Evolutionary conservation across 2,329 filamentous ascomycete species (phyloP).

Genomic region (Nothophoma quercina): DNA sequence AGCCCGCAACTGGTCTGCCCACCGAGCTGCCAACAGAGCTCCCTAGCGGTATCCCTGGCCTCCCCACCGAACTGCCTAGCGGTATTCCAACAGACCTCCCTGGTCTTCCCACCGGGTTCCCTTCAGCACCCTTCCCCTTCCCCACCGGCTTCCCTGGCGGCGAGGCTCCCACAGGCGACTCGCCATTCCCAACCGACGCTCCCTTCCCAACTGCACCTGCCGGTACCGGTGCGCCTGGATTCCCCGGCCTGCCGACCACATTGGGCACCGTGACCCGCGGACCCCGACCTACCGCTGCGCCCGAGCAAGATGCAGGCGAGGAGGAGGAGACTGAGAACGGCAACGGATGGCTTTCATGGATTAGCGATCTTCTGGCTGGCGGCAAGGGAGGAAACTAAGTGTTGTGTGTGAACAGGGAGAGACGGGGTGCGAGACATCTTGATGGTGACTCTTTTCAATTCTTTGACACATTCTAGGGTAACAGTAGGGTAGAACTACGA

Average conservation of each 20-base stretch:
- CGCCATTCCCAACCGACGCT: conserved; percentile 9
- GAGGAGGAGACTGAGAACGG: not conserved
- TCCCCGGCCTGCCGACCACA: conserved; percentile 7
- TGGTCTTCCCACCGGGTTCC: not conserved
- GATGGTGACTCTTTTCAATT: not conserved
- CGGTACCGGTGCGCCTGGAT: conserved; percentile 11
- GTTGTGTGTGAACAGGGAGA: no score
- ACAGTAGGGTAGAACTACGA: no score
- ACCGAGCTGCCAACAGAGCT: not conserved
- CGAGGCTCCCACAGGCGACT: no score
- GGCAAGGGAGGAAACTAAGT: not conserved
- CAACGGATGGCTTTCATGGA: conserved; percentile 19
- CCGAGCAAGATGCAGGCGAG: conserved; percentile 8
- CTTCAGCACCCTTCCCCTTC: not conserved
- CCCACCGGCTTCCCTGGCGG: no score
- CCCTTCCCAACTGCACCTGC: conserved; percentile 8
- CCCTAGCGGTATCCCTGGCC: not conserved
- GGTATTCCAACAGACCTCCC: not conserved
- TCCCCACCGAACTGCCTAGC: conserved; percentile 1
- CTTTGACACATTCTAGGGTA: no score
- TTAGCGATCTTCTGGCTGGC: conserved; percentile 11
- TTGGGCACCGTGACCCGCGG: conserved; percentile 23
- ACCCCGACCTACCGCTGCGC: conserved; percentile 18
- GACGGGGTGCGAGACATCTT: no score
- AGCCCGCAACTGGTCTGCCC: not conserved